phyloP scores from a whole-genome alignment of 2,329 filamentous ascomycete species.

The Phaeophleospora eucalypticola region DNA sequence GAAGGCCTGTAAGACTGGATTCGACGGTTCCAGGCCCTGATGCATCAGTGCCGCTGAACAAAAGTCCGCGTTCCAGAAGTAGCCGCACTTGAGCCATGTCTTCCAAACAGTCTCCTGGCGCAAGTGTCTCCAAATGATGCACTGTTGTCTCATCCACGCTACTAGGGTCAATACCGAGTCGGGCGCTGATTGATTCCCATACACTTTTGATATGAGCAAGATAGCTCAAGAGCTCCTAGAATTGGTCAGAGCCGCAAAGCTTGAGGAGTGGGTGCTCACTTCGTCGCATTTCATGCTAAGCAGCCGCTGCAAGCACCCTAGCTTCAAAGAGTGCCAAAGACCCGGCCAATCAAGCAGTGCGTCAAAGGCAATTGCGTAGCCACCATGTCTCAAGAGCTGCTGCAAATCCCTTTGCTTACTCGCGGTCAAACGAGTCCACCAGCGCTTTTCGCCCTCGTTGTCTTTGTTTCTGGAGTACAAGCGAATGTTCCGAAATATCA shows the following conservation, averaged over 20 bases:
- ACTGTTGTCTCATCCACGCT: slow-evolving; percentile 3
- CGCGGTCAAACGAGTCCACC: neutral
- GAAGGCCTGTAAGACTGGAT: too few species aligned
- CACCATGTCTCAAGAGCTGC: slow-evolving; percentile 11
- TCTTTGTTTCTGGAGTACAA: neutral
- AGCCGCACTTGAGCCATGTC: neutral
- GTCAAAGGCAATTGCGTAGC: slow-evolving; percentile 13
- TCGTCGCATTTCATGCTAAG: slow-evolving; percentile 20
- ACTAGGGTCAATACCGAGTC: neutral
- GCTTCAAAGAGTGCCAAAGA: slow-evolving; percentile 17
- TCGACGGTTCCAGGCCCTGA: too few species aligned
- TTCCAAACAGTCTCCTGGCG: neutral
- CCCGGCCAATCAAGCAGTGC: slow-evolving; percentile 14
- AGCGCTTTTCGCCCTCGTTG: neutral
- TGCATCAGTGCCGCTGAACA: too few species aligned
- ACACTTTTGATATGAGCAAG: neutral
- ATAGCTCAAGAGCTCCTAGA: slow-evolving; percentile 4
- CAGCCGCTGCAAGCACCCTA: slow-evolving; percentile 19
- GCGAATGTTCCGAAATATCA: neutral
- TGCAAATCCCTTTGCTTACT: neutral
- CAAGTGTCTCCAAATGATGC: neutral
- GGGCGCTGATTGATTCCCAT: neutral
- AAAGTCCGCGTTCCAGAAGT: too few species aligned
- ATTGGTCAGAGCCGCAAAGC: neutral
- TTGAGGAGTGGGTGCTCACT: slow-evolving; percentile 8